A percentile compares a stretch with the other conserved stretches of the same genome.
phyloP scores from a whole-genome alignment of 805 yeast species.

The Danielia reshetovae region DNA sequence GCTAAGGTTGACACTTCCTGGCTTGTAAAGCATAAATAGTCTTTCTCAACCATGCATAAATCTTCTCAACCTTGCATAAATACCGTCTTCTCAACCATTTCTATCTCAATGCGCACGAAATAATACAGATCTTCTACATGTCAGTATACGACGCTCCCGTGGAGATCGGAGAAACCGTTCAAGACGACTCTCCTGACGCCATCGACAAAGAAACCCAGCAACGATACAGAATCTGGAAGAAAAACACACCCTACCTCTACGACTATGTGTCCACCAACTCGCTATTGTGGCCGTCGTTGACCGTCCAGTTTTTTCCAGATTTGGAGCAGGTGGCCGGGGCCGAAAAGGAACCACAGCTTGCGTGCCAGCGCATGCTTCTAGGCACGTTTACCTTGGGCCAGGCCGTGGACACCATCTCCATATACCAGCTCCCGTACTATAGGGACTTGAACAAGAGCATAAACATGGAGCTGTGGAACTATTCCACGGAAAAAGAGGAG shows the following conservation, averaged over 20 bases:
- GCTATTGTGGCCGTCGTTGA: slow-evolving; percentile 61
- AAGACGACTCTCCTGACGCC: too few relatives aligned
- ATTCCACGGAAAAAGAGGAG: slow-evolving; percentile 36
- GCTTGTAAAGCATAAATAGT: too few relatives aligned
- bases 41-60: too few relatives aligned
- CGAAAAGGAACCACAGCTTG: slow-evolving; percentile 5
- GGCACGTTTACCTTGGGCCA: slow-evolving; percentile 20
- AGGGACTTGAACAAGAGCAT: slow-evolving; percentile 32
- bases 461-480: slow-evolving; percentile 32
- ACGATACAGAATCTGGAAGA: slow-evolving; percentile 56
- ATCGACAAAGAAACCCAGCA: slow-evolving; percentile 31
- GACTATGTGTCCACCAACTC: slow-evolving; percentile 49
- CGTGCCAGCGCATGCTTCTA: slow-evolving; percentile 14
- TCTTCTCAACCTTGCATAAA: too few relatives aligned
- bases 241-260: slow-evolving; percentile 54
- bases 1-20: too few relatives aligned
- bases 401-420: slow-evolving; percentile 19
- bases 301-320: slow-evolving; percentile 64
- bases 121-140: too few relatives aligned
- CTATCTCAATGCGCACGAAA: too few relatives aligned
- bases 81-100: too few relatives aligned
- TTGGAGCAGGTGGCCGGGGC: slow-evolving; percentile 13
- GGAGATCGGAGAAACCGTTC: too few relatives aligned
- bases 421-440: slow-evolving; percentile 31
- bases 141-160: too few relatives aligned